Evolutionary conservation across 768 basidiomycete species (phyloP), one percentile per base, ranked within the genome.

Genomic region (Sporobolomyces phaffii): DNA sequence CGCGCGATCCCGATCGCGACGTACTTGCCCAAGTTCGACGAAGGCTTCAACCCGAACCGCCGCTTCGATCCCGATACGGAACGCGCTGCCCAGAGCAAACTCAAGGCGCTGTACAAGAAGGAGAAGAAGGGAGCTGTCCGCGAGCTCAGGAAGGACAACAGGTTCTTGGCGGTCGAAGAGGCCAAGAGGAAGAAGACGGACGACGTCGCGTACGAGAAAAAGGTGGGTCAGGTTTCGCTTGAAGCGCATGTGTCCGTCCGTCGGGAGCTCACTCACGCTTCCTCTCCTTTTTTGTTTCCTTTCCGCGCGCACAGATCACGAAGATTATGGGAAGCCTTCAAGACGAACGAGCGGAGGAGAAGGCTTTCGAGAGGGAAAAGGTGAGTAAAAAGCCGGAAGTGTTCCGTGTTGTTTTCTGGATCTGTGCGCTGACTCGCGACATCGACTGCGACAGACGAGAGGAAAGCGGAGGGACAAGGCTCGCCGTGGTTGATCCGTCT

Each of bases 51-150:
- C 40, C 77, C 77, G 63, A 76, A 75, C 59, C 75, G 74, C 33
- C 76, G 75, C 43, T 88, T 88, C 75, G 96, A 98, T 77, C 93
- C 94, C 13, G 92, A 99, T 77, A 85, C 85, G 66, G 92, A 94
- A 74, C 85, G 90, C 44, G 91, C 90, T 76, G 89, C 89, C 71
- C 84, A 86, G 0, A 79, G 86, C 63, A 98, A 97, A 78, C 79
- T 99, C 74, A 87, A 88, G 61, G 83, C 84, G 44, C 85, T 92
- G 76, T 87, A 91, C 81, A 93, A 93, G 80, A 87, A 98, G 79
- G 96, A 98, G 81, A 81, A 84, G 75, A 98, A 97, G 81, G 93
- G 96, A 48, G 96, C 96, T 7, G 91, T 99, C 68, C 82, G 94
- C 50, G 96, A 99, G 76, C 81, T 99, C 59, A 85, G 96, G 67